Evolutionary conservation across 306 rosid species (phyloP).

Genomic region (Quercus wislizeni): DNA sequence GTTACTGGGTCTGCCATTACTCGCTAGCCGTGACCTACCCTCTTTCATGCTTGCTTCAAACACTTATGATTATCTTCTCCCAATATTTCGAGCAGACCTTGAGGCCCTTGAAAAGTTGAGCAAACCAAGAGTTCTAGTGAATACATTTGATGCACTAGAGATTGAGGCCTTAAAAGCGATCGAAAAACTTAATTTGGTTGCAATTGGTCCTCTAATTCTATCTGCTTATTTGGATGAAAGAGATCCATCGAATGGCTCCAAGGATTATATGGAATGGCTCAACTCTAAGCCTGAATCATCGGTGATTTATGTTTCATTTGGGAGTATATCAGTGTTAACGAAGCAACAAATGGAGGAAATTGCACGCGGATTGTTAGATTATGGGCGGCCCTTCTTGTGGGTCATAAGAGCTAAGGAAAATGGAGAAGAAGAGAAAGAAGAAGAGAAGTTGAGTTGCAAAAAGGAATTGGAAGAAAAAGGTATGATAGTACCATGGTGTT

Average conservation of each 20-base stretch:
- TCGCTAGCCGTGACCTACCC: slow-evolving; percentile 26
- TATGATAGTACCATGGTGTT: not conserved
- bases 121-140: slow-evolving; percentile 28
- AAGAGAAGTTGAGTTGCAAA: slow-evolving; percentile 9
- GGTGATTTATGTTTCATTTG: slow-evolving; percentile 12
- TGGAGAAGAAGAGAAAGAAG: slow-evolving; percentile 5
- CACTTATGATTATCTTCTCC: slow-evolving; percentile 10
- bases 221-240: too few relatives aligned
- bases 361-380: not conserved
- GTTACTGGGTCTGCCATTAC: slow-evolving; percentile 32
- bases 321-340: not conserved
- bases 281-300: too few relatives aligned
- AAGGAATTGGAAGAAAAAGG: slow-evolving; percentile 9
- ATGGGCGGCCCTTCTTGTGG: slow-evolving; percentile 18
- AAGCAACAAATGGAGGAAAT: slow-evolving; percentile 14
- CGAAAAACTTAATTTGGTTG: not conserved
- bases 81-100: slow-evolving; percentile 23
- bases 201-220: too few relatives aligned
- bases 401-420: not conserved
- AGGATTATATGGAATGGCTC: too few relatives aligned
- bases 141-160: slow-evolving; percentile 46
- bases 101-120: slow-evolving; percentile 12
- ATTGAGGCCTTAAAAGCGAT: slow-evolving; percentile 24
- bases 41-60: slow-evolving; percentile 15
- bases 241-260: too few relatives aligned